Evolutionary conservation across 257 asterid genomes (phyloP), one percentile per base, ranked within the genome.

Genomic region (Primulina huaijiensis): DNA sequence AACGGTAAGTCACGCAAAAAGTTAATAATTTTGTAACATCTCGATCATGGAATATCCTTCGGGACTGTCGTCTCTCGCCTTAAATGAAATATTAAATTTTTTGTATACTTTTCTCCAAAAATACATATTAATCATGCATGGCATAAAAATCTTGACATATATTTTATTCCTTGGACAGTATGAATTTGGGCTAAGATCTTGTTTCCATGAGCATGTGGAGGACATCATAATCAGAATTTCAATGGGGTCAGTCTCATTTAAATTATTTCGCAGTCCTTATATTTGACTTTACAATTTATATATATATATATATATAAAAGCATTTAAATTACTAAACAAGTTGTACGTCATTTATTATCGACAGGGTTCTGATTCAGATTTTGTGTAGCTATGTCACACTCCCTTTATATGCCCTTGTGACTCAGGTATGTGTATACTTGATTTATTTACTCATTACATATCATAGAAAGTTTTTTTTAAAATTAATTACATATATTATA

Each of bases 371-470:
- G 68, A 84, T 87, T 14, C 95, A 91, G 73, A 78, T 88, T 25
- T 81, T 94, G 16, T 94, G 99, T 80, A 89, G 97, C 67, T 94
- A 91, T 21, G 97, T 94, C 23, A 94, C 96, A 1, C 97, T 94
- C 35, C 97, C 99, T 11, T 90, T 91, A 1, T 89, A 91, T 76
- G 99, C 97, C 73, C 95, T 94, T 4, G 99, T 91, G 6, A 91
- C 97, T 33, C 99, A 91, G 99, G 99, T 91, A 86, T 46, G 56
- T 16, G 20, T 52, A 60, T 23, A 23, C 25, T 23, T 23, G n/a
- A n/a, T n/a, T 23, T 23, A 23, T 1, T 23, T 23, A 1, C 25
- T 23, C 25, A 23, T 23, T 23, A 23, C 25, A 23, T 23, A 23
- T 23, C 0, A 0, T 23, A 23, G 25, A 23, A 23, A 23, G 25